These are phyloP conservation scores for Avena insularis DNA, from an alignment of 176 grass and related monocot species.

Conservation along the genomic window DNA sequence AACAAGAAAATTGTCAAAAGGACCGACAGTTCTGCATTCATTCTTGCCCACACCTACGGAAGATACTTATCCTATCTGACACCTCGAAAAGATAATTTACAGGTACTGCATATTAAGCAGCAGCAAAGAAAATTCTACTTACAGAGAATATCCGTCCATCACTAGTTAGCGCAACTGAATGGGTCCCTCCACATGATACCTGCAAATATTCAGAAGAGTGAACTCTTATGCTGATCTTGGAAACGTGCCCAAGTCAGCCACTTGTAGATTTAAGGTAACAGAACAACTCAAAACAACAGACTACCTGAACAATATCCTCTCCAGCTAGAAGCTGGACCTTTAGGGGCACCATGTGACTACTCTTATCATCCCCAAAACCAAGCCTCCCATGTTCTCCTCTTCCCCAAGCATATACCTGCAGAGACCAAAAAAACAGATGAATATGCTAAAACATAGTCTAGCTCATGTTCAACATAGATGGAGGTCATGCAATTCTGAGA, in stretches of 20 bases:
- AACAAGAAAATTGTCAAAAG: neutral
- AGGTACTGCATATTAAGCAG: slow-evolving; percentile 7
- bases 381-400: slow-evolving; percentile 98
- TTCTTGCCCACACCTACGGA: neutral
- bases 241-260: slow-evolving; percentile 21
- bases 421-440: slow-evolving; percentile 31
- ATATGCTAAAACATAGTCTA: slow-evolving; percentile 12
- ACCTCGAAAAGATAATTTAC: slow-evolving; percentile 15
- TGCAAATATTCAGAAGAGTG: slow-evolving; percentile 38
- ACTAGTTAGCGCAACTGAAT: slow-evolving; percentile 83
- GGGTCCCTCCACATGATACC: slow-evolving; percentile 98
- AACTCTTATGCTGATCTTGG: slow-evolving; percentile 23
- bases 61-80: neutral
- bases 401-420: slow-evolving; percentile 98
- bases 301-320: slow-evolving; percentile 89
- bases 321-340: slow-evolving; percentile 77
- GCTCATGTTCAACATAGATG: neutral
- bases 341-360: slow-evolving; percentile 96
- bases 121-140: slow-evolving; percentile 41
- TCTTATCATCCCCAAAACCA: slow-evolving; percentile 99
- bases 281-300: slow-evolving; percentile 29
- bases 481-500: neutral
- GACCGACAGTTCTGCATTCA: neutral
- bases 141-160: slow-evolving; percentile 91
- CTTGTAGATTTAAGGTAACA: neutral